phyloP scores from a whole-genome alignment of 208 protist genomes.

The Leptomonas seymouri region DNA sequence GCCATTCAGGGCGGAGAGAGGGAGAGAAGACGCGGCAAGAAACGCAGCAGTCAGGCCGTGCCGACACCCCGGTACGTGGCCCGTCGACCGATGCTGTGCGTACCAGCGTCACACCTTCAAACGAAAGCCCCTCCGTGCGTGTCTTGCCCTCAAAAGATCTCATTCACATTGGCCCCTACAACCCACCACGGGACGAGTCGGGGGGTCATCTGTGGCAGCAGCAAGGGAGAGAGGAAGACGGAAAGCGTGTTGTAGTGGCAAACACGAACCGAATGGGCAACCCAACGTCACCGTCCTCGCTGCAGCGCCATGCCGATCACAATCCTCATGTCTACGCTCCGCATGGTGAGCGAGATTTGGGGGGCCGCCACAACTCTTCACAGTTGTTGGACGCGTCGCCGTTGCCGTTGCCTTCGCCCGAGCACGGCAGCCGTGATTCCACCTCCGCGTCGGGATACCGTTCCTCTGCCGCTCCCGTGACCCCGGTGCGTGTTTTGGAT shows the following conservation, averaged over 20 bases:
- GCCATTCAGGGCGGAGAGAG: neutral
- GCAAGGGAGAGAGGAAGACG: neutral
- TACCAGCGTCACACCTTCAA: neutral
- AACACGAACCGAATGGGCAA: neutral
- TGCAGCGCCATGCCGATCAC: slow-evolving; percentile 1
- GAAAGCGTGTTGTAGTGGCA: neutral
- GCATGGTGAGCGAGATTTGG: neutral
- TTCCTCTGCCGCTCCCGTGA: neutral
- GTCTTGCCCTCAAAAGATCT: neutral
- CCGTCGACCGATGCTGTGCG: slow-evolving; percentile 1
- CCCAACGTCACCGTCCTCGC: neutral
- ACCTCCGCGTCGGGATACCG: neutral
- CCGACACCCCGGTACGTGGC: slow-evolving; percentile 4
- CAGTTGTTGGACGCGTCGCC: slow-evolving; percentile 1
- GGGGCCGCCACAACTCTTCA: neutral
- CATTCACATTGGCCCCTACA: slow-evolving; percentile 23
- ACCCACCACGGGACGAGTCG: neutral
- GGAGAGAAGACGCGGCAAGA: neutral
- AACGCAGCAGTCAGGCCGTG: slow-evolving; percentile 2
- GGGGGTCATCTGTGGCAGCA: neutral
- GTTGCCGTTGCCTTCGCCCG: neutral
- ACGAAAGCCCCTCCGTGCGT: neutral
- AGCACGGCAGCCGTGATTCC: neutral
- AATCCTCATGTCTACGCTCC: slow-evolving; percentile 10
- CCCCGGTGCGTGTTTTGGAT: slow-evolving; percentile 26